phyloP scores from a whole-genome alignment of 1,284 basidiomycete species.

The Melanopsichium pennsylvanicum region DNA sequence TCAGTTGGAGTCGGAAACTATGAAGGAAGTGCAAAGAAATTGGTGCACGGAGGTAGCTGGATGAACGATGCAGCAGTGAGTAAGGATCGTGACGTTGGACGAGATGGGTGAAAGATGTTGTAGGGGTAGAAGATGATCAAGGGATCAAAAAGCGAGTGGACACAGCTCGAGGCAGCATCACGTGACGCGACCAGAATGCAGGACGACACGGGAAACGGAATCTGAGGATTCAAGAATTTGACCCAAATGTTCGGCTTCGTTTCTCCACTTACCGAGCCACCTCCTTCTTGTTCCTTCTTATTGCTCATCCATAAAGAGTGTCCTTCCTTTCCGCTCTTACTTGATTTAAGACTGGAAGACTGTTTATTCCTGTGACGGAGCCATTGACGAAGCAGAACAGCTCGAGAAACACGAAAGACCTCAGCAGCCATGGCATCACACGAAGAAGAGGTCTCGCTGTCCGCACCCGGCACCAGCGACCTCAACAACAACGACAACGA shows the following conservation, averaged over 20 bases:
- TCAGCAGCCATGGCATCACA: conserved; percentile 39
- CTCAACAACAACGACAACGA: conserved; percentile 8
- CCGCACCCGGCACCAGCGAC: conserved; percentile 33
- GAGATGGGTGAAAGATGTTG: background rate
- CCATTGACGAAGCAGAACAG: no score
- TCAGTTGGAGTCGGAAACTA: background rate
- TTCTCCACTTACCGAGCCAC: conserved; percentile 21
- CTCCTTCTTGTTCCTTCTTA: conserved; percentile 5
- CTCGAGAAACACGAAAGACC: no score
- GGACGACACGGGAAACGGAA: conserved; percentile 28
- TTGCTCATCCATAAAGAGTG: conserved; percentile 3
- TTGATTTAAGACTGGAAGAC: no score
- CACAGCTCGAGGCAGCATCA: conserved; percentile 13
- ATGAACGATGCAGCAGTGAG: no score
- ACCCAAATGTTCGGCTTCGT: no score
- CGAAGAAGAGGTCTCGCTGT: conserved; percentile 45
- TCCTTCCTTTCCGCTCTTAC: background rate
- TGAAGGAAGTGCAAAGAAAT: no score
- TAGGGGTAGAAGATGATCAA: conserved; percentile 3
- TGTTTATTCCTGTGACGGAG: no score
- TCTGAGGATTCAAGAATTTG: background rate
- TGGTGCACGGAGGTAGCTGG: no score
- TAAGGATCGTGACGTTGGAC: background rate
- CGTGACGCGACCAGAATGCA: conserved; percentile 15
- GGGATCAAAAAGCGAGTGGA: conserved; percentile 6